Evolutionary conservation across 441 rosid genomes (phyloP).

Genomic region (Codiaeum variegatum): DNA sequence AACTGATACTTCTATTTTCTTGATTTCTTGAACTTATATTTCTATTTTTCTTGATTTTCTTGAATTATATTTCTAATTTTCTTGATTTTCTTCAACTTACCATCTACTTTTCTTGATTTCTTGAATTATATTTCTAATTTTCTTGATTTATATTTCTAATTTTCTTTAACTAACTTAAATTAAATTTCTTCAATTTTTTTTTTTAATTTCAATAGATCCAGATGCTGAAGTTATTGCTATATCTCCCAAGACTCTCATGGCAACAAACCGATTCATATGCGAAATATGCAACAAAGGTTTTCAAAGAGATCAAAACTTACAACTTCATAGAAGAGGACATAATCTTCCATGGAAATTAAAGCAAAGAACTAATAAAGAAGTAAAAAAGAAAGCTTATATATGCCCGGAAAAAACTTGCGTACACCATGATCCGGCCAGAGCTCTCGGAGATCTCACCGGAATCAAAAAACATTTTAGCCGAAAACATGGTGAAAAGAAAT

Average conservation of each 20-base stretch:
- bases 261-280: constrained; percentile 64
- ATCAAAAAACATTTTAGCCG: constrained; percentile 66
- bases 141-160: neutral
- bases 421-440: constrained; percentile 55
- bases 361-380: constrained; percentile 52
- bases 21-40: neutral
- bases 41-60: too few species aligned
- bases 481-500: constrained; percentile 71
- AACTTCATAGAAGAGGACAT: constrained; percentile 74
- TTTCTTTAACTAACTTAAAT: neutral
- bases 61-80: too few species aligned
- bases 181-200: neutral
- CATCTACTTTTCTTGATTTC: too few species aligned
- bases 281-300: constrained; percentile 73
- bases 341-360: constrained; percentile 69
- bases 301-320: constrained; percentile 71
- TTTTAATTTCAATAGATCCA: constrained; percentile 41
- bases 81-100: neutral
- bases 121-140: too few species aligned
- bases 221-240: constrained; percentile 62
- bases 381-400: constrained; percentile 51
- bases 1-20: neutral
- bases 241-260: constrained; percentile 55
- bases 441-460: constrained; percentile 77
- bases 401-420: constrained; percentile 66